phyloP scores from a whole-genome alignment of 768 basidiomycete species.

The Kockovaella imperatae region DNA sequence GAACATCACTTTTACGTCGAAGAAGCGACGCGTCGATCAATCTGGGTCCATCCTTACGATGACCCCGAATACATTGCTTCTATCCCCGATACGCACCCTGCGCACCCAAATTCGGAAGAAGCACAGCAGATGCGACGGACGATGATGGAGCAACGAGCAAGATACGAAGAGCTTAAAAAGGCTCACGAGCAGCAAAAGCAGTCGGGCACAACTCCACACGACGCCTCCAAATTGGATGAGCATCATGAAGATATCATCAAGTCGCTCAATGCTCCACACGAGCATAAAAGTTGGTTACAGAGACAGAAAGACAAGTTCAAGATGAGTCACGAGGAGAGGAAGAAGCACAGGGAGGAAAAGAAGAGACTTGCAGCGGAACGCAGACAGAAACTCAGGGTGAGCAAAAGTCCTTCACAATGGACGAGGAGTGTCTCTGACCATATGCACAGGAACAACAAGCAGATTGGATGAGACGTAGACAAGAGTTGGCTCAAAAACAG shows the following conservation, averaged over 20 bases:
- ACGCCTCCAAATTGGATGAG: not conserved
- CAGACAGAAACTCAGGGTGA: slow-evolving; percentile 28
- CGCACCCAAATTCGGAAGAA: slow-evolving; percentile 35
- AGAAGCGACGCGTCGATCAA: slow-evolving; percentile 30
- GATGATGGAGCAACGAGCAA: no score
- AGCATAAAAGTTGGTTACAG: slow-evolving; percentile 31
- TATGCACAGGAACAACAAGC: slow-evolving; percentile 17
- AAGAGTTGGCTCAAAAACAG: slow-evolving; percentile 22
- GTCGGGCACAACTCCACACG: no score
- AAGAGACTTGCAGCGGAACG: slow-evolving; percentile 12
- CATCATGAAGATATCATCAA: not conserved
- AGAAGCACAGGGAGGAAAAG: slow-evolving; percentile 23
- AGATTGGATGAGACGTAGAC: slow-evolving; percentile 21
- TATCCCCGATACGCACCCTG: slow-evolving; percentile 40
- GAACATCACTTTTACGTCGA: slow-evolving; percentile 44
- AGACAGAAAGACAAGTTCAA: slow-evolving; percentile 29
- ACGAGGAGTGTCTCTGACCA: no score
- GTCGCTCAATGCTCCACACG: not conserved
- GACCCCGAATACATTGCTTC: slow-evolving; percentile 36
- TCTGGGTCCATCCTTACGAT: slow-evolving; percentile 44
- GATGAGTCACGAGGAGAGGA: slow-evolving; percentile 30
- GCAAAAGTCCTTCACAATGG: not conserved
- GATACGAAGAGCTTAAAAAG: slow-evolving; percentile 25
- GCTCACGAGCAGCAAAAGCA: slow-evolving; percentile 1
- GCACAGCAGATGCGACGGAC: slow-evolving; percentile 21